Evolutionary conservation across 2,329 filamentous ascomycete genomes (phyloP).

Genomic region (Thielaviopsis populi): DNA sequence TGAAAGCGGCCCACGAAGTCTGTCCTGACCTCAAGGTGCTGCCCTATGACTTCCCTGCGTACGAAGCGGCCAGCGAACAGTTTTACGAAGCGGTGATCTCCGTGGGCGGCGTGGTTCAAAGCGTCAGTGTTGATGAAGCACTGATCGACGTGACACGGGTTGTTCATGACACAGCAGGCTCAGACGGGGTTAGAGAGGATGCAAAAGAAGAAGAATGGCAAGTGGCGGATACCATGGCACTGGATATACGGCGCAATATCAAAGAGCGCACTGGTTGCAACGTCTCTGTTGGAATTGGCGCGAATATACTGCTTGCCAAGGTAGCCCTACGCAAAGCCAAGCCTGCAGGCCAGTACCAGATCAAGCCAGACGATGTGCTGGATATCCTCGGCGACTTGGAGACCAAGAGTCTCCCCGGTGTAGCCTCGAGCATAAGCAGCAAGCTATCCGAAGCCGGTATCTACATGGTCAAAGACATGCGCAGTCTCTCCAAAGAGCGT

Average conservation of each 20-base stretch:
- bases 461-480: slow-evolving; percentile 68
- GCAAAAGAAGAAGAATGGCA: slow-evolving; percentile 62
- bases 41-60: slow-evolving; percentile 90
- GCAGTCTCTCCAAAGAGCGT: slow-evolving; percentile 59
- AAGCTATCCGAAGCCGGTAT: slow-evolving; percentile 81
- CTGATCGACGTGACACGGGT: slow-evolving; percentile 66
- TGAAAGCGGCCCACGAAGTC: slow-evolving; percentile 72
- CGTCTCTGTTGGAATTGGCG: slow-evolving; percentile 85
- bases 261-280: slow-evolving; percentile 64
- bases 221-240: slow-evolving; percentile 53
- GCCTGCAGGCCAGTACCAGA: slow-evolving; percentile 79
- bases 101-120: slow-evolving; percentile 74
- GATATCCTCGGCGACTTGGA: slow-evolving; percentile 62
- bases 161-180: slow-evolving; percentile 50
- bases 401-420: slow-evolving; percentile 72
- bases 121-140: slow-evolving; percentile 92
- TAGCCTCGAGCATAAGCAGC: slow-evolving; percentile 76
- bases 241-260: slow-evolving; percentile 50
- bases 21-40: slow-evolving; percentile 78
- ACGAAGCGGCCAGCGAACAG: slow-evolving; percentile 74
- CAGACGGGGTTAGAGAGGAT: slow-evolving; percentile 35
- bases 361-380: slow-evolving; percentile 66
- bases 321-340: slow-evolving; percentile 83
- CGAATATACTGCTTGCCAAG: slow-evolving; percentile 81
- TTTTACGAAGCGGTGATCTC: slow-evolving; percentile 79